These are phyloP conservation scores for Nakaseomyces delphensis DNA, from an alignment of 1,139 yeast genomes.

Conservation along the genomic window DNA sequence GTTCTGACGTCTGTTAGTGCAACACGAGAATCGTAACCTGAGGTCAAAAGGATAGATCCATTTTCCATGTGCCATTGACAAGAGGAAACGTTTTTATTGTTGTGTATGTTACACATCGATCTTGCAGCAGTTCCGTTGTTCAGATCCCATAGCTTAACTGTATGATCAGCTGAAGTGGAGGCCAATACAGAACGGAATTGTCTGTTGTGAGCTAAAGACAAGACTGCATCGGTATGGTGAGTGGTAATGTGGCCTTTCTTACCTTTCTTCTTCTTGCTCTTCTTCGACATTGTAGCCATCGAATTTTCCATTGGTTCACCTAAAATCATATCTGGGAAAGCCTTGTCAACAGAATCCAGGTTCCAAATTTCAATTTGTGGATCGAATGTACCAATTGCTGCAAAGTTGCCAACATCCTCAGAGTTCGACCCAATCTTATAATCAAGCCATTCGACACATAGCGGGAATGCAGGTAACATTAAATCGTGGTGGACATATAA, in stretches of 20 bases:
- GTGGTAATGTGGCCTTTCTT: constrained; percentile 51
- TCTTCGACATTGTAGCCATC: constrained; percentile 35
- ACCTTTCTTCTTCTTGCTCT: constrained; percentile 44
- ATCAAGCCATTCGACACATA: constrained; percentile 93
- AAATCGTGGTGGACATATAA: constrained; percentile 93
- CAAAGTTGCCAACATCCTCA: constrained; percentile 68
- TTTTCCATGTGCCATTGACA: constrained; percentile 77
- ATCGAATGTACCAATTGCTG: constrained; percentile 94
- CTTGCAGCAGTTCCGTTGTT: constrained; percentile 66
- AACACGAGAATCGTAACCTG: constrained; percentile 82
- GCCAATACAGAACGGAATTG: constrained; percentile 79
- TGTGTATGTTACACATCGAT: constrained; percentile 42
- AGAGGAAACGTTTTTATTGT: constrained; percentile 68
- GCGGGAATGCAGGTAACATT: constrained; percentile 94
- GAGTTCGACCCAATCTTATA: constrained; percentile 48
- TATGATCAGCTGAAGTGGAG: constrained; percentile 90
- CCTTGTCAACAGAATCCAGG: constrained; percentile 82
- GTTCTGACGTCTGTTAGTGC: constrained; percentile 81
- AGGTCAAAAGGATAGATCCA: constrained; percentile 75
- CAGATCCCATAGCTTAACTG: constrained; percentile 93
- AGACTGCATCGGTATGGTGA: constrained; percentile 90
- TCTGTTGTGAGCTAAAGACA: constrained; percentile 76
- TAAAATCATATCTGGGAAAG: constrained; percentile 86
- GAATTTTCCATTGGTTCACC: constrained; percentile 64
- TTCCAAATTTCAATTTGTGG: constrained; percentile 98